These are phyloP conservation scores for Podaxis rugospora DNA, from an alignment of 768 basidiomycete genomes.

Conservation along the genomic window DNA sequence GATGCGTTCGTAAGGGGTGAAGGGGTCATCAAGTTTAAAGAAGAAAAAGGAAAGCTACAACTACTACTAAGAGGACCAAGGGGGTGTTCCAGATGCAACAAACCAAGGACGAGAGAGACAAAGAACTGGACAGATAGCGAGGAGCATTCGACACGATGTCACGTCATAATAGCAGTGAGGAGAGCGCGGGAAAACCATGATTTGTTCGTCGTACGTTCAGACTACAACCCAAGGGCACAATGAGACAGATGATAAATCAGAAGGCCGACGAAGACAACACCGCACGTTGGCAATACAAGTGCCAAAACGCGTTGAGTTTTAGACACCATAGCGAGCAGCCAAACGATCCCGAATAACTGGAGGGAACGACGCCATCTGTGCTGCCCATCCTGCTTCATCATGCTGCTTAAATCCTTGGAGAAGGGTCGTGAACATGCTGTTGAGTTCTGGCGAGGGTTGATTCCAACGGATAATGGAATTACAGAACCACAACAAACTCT, in stretches of 20 bases:
- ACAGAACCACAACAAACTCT: conserved; percentile 97
- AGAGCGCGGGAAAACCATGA: conserved; percentile 5
- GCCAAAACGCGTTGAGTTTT: conserved; percentile 13
- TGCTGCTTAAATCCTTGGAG: conserved; percentile 88
- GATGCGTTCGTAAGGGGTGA: conserved; percentile 1
- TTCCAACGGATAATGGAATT: conserved; percentile 97
- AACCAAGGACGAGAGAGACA: conserved; percentile 26
- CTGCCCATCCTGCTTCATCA: conserved; percentile 80
- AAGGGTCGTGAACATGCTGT: conserved; percentile 90
- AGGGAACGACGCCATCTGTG: conserved; percentile 80
- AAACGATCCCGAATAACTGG: conserved; percentile 86
- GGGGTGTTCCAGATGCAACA: conserved; percentile 47
- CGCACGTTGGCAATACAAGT: neutral
- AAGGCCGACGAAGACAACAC: neutral
- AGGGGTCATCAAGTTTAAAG: neutral
- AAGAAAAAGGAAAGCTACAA: conserved; percentile 16
- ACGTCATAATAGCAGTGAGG: conserved; percentile 3
- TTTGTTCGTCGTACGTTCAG: neutral
- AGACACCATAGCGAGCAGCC: conserved; percentile 84
- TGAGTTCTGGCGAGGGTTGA: conserved; percentile 85
- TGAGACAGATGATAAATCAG: conserved; percentile 1
- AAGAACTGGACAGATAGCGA: conserved; percentile 15
- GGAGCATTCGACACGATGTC: neutral
- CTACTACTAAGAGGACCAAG: conserved; percentile 26
- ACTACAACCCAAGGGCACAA: conserved; percentile 8